These are phyloP conservation scores for Biscogniauxia marginata DNA, from an alignment of 2,329 filamentous ascomycete species.

Conservation along the genomic window DNA sequence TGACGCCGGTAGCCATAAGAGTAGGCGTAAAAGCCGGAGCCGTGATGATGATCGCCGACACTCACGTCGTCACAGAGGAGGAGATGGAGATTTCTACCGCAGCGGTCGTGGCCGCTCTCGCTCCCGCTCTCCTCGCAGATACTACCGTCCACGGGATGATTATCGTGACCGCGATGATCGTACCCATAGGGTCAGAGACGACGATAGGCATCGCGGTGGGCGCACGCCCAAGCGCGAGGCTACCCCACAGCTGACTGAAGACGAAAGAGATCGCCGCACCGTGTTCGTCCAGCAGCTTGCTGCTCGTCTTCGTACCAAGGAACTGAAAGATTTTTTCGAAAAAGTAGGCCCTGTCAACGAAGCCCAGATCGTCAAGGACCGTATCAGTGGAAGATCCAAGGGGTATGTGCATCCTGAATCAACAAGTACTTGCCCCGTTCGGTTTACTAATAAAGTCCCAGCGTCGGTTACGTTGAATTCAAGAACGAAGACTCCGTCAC, in stretches of 20 bases:
- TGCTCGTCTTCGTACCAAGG: constrained; percentile 85
- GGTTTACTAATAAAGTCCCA: constrained; percentile 40
- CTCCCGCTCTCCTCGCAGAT: constrained; percentile 67
- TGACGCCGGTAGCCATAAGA: constrained; percentile 77
- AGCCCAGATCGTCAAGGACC: constrained; percentile 97
- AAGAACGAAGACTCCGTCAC: constrained; percentile 92
- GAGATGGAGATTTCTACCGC: constrained; percentile 70
- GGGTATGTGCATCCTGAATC: constrained; percentile 60
- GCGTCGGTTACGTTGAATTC: constrained; percentile 99
- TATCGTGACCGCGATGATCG: constrained; percentile 52
- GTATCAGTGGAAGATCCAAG: constrained; percentile 95
- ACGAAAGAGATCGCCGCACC: constrained; percentile 93
- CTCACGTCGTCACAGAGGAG: constrained; percentile 68
- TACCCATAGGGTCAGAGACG: constrained; percentile 55
- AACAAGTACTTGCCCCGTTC: not conserved
- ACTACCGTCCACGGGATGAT: constrained; percentile 56
- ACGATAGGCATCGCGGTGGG: constrained; percentile 40
- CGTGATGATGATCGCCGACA: constrained; percentile 73
- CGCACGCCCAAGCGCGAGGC: constrained; percentile 44
- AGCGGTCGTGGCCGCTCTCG: constrained; percentile 60
- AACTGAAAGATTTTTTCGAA: constrained; percentile 93
- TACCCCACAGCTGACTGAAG: constrained; percentile 80
- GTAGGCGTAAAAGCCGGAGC: constrained; percentile 77
- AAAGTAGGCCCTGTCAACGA: constrained; percentile 93
- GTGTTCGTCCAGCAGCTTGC: constrained; percentile 99